Evolutionary conservation across 1,284 basidiomycete genomes (phyloP).

Genomic region (Papiliotrema laurentii): DNA sequence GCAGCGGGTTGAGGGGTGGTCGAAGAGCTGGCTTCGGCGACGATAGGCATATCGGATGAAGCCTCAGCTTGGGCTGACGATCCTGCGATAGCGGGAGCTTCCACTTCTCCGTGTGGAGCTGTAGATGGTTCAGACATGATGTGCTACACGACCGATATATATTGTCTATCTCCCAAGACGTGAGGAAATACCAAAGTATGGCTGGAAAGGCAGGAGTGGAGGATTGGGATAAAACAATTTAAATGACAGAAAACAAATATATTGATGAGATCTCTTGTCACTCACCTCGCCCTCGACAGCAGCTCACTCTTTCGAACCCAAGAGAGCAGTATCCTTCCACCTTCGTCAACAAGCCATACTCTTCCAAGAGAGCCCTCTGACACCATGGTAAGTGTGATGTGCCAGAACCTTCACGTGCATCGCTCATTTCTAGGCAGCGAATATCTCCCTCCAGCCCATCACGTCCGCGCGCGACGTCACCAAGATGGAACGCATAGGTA

Average conservation of each 20-base stretch:
- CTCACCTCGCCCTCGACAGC: no score
- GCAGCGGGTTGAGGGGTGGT: not conserved
- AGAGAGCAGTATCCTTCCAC: no score
- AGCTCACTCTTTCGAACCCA: no score
- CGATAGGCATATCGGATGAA: no score
- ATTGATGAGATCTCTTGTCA: not conserved
- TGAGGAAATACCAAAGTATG: not conserved
- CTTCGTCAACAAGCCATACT: no score
- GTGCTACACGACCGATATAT: no score
- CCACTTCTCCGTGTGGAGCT: not conserved
- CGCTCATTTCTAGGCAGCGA: slow-evolving; percentile 38
- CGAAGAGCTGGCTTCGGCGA: not conserved
- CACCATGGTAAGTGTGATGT: slow-evolving; percentile 2
- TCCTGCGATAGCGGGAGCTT: not conserved
- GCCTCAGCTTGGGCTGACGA: not conserved
- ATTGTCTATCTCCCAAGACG: no score
- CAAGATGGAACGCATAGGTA: slow-evolving; percentile 94
- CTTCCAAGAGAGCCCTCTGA: no score
- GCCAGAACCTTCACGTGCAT: not conserved
- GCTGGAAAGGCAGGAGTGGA: not conserved
- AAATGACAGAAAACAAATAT: slow-evolving; percentile 1
- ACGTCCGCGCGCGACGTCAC: slow-evolving; percentile 71
- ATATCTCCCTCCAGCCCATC: slow-evolving; percentile 47
- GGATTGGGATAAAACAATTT: not conserved
- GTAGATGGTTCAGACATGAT: not conserved